These are phyloP conservation scores for Saccharomycopsis capsularis DNA, from an alignment of 805 yeast genomes.

Conservation along the genomic window DNA sequence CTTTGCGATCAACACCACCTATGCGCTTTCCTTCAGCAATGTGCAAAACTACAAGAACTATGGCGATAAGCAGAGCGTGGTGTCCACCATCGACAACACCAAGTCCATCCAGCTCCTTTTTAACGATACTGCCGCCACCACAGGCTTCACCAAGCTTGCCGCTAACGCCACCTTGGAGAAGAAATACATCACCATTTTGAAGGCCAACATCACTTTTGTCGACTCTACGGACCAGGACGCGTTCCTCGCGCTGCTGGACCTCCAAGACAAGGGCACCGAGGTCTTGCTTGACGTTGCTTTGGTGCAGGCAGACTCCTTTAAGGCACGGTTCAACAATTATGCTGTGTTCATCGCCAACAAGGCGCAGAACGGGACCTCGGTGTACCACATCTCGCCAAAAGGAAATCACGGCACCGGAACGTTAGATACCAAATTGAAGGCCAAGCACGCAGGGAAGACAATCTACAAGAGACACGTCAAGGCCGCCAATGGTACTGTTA, in stretches of 20 bases:
- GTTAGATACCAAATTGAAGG: constrained; percentile 7
- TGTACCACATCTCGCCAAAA: constrained; percentile 30
- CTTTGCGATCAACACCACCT: constrained; percentile 8
- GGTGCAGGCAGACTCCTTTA: constrained; percentile 23
- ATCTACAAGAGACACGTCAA: constrained; percentile 29
- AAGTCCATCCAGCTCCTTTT: not conserved
- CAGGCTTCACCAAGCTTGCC: not conserved
- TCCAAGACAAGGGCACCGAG: not conserved
- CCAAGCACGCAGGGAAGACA: not conserved
- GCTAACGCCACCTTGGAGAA: not conserved
- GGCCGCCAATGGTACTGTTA: constrained; percentile 28
- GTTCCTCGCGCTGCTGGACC: not conserved
- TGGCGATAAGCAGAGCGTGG: constrained; percentile 32
- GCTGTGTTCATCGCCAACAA: constrained; percentile 24
- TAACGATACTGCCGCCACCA: not conserved
- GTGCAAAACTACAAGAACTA: constrained; percentile 30
- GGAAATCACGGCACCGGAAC: constrained; percentile 37
- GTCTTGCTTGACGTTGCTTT: constrained; percentile 24
- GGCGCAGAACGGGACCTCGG: constrained; percentile 37
- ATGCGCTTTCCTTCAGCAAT: constrained; percentile 26
- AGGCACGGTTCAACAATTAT: constrained; percentile 24
- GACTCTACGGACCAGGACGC: not conserved
- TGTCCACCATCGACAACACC: constrained; percentile 11
- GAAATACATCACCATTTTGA: not conserved
- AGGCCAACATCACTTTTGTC: not conserved